Evolutionary conservation across 2,329 filamentous ascomycete species (phyloP), one percentile per base, ranked within the genome.

Genomic region (Sclerotinia minor): DNA sequence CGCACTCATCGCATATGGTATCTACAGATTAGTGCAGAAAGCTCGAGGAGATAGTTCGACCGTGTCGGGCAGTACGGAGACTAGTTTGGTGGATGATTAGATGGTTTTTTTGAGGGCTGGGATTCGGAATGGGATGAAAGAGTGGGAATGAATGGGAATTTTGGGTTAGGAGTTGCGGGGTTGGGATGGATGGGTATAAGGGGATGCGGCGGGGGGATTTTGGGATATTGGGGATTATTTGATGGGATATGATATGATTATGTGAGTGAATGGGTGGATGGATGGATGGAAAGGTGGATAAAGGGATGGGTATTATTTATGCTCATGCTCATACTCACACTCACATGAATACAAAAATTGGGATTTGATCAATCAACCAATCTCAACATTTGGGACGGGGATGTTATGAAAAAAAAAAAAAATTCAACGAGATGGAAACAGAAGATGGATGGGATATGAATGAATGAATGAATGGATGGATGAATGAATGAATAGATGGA

Each of bases 1-100:
- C 59, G 85, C 85, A 65, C 79, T 80, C 69, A 85, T 89, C 67
- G 83, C 84, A 9, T 88, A 88, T 73, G 87, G 85, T 70, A 89
- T 89, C 77, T 89, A 86, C 79, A 81, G 83, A 69, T 79, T 89
- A 11, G 86, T 89, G 61, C 81, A 82, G 72, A 78, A 82, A 38
- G 85, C 83, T 26, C 67, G 76, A 11, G 66, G 71, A 8, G 67
- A 67, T 11, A 70, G 67, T 1, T 67, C 61, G n/a, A 68, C 70
- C 6, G 69, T 69, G 21, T 70, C 71, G 29, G 69, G 69, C 11
- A 64, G 49, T 13, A 69, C 71, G 1, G 71, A 69, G 38, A 69
- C 70, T 6, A 75, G 73, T 71, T 70, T 76, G 50, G 75, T 69
- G 1, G 75, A 76, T 67, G 75, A 76, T 66, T 76, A 54, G 63